These are phyloP conservation scores for Capronia americana DNA, from an alignment of 2,329 filamentous ascomycete species.

Conservation along the genomic window DNA sequence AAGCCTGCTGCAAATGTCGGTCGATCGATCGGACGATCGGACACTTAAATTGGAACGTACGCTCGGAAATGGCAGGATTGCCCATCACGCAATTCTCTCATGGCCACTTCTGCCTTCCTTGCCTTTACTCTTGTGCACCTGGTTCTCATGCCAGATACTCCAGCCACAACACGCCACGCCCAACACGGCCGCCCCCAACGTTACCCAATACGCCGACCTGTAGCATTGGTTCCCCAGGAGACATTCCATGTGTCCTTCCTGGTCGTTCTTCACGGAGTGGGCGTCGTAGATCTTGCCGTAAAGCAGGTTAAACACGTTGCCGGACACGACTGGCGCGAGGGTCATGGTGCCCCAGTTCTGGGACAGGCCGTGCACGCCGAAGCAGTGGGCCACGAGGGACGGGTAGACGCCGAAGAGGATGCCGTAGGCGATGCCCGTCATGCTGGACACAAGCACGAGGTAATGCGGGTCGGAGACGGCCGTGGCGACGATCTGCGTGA, in stretches of 20 bases:
- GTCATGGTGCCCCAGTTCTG: conserved; percentile 99
- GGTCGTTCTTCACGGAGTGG: conserved; percentile 70
- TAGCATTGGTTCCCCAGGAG: conserved; percentile 82
- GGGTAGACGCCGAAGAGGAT: conserved; percentile 94
- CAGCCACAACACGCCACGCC: conserved; percentile 37
- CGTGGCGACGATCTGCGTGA: conserved; percentile 79
- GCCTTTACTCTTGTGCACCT: conserved; percentile 38
- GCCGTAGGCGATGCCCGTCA: conserved; percentile 89
- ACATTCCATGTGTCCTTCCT: conserved; percentile 75
- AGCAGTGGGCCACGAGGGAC: conserved; percentile 85
- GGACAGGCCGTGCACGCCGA: conserved; percentile 85
- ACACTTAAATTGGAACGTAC: neutral
- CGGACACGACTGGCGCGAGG: conserved; percentile 81
- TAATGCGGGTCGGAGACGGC: conserved; percentile 76
- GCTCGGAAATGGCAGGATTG: neutral
- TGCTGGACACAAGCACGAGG: conserved; percentile 77
- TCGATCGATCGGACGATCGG: neutral
- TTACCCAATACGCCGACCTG: conserved; percentile 77
- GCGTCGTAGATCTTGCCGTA: conserved; percentile 85
- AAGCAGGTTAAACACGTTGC: conserved; percentile 90
- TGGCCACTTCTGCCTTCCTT: conserved; percentile 28
- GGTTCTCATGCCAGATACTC: conserved; percentile 51
- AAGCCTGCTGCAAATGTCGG: neutral
- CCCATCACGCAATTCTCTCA: conserved; percentile 27
- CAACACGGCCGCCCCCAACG: conserved; percentile 46